Evolutionary conservation across 2,329 filamentous ascomycete genomes (phyloP).

Genomic region (Allantophomopsis cytisporea): DNA sequence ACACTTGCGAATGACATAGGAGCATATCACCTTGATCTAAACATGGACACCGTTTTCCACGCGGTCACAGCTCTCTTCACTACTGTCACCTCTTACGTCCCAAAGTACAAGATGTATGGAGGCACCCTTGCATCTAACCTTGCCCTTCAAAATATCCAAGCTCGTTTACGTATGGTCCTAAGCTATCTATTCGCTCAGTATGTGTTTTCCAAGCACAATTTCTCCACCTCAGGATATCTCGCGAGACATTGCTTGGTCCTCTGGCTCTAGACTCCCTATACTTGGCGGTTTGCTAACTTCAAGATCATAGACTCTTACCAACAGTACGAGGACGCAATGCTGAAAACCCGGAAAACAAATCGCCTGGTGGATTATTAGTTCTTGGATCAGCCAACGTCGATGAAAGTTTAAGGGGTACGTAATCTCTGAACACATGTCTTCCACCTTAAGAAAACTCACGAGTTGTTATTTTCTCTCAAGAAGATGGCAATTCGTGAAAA

Average conservation of each 20-base stretch:
- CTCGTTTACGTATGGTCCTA: constrained; percentile 49
- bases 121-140: constrained; percentile 34
- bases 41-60: constrained; percentile 56
- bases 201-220: too few relatives aligned
- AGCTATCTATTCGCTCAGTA: constrained; percentile 42
- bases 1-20: constrained; percentile 49
- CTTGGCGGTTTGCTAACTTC: too few relatives aligned
- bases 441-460: too few relatives aligned
- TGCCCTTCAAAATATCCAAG: constrained; percentile 51
- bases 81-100: constrained; percentile 42
- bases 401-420: constrained; percentile 27
- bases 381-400: constrained; percentile 57
- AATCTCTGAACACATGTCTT: too few relatives aligned
- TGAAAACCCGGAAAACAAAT: constrained; percentile 4
- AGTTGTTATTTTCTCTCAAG: too few relatives aligned
- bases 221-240: too few relatives aligned
- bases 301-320: constrained; percentile 29
- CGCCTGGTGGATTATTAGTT: constrained; percentile 46
- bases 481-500: too few relatives aligned
- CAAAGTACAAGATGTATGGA: constrained; percentile 45
- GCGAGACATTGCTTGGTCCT: too few relatives aligned
- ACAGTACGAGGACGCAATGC: constrained; percentile 33
- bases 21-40: constrained; percentile 56
- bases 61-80: constrained; percentile 46
- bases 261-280: too few relatives aligned